phyloP scores from a whole-genome alignment of 2,329 filamentous ascomycete genomes.

The Boeremia lycopersici region DNA sequence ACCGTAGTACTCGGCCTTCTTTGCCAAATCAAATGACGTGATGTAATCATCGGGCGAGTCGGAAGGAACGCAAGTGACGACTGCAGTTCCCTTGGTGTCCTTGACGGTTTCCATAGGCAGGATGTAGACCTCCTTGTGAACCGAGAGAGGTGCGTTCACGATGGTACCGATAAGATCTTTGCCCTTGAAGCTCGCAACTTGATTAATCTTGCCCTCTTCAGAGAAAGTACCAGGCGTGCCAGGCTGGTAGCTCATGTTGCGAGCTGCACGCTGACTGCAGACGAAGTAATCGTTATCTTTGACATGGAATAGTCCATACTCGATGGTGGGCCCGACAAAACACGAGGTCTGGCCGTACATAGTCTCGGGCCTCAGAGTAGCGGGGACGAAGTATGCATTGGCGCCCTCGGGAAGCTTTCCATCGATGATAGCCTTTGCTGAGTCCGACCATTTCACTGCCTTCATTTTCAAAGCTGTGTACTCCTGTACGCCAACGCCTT shows the following conservation, averaged over 20 bases:
- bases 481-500: conserved; percentile 84
- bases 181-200: conserved; percentile 76
- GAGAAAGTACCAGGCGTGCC: conserved; percentile 76
- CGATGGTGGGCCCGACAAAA: conserved; percentile 89
- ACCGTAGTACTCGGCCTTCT: conserved; percentile 92
- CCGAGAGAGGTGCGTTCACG: conserved; percentile 84
- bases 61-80: conserved; percentile 93
- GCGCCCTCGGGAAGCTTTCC: conserved; percentile 79
- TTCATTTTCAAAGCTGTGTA: conserved; percentile 93
- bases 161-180: conserved; percentile 85
- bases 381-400: conserved; percentile 87
- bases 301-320: conserved; percentile 85
- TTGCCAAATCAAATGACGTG: conserved; percentile 82
- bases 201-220: conserved; percentile 74
- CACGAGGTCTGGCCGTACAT: conserved; percentile 99
- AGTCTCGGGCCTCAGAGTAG: conserved; percentile 91
- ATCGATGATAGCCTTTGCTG: conserved; percentile 72
- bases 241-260: conserved; percentile 93
- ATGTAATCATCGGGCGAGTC: conserved; percentile 96
- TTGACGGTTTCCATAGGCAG: conserved; percentile 95
- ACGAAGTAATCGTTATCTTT: conserved; percentile 74
- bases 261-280: conserved; percentile 78
- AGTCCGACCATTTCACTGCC: conserved; percentile 85
- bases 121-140: conserved; percentile 81
- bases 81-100: conserved; percentile 91